Base-by-base conservation (phyloP, 805 yeast species). In the Wickerhamomyces chaumierensis region DNA sequence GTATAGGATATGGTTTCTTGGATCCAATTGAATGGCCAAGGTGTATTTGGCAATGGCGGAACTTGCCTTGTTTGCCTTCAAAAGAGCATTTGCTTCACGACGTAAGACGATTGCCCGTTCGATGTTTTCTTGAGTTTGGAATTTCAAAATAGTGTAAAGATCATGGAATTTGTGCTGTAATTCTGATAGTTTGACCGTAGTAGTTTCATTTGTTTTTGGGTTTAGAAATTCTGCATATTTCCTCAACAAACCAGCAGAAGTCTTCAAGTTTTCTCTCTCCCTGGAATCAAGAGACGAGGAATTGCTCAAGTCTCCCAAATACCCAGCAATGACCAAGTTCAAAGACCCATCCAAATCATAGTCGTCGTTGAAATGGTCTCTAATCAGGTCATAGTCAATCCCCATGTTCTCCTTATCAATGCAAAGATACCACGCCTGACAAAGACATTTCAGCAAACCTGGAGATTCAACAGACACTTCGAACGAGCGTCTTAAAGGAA, bases 21-120 rank as follows among this genome's bases (percentile, higher is more conserved):
- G 65, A 29, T 60, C 61, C 5, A 48, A 36, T 11, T 39, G 5
- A 3, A 66, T 36, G 6, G 65, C 68, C 39, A 58, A 56, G 0
- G 70, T 62, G 43, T 63, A 66, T 33, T 44, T 52, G 16, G 58
- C 51, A 19, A 66, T 39, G 4, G 71, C 68, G 2, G 45, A 36
- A 15, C 48, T 48, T 31, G 42, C 41, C n/a, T 39, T 46, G 2
- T 45, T 46, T 4, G 41, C 23, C 33, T 44, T 42, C 36, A 42
- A 43, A 2, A 38, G 34, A 2, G 37, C 43, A 18, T 51, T 51
- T 12, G 48, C 55, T 33, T 44, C 39, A 2, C 36, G 37, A 36
- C 55, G 48, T 15, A 48, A 34, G 7, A 33, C 38, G 12, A 40
- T 38, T 3, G 43, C 41, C 32, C 23, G 41, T 5, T 35, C n/a